phyloP scores from a whole-genome alignment of 1,284 basidiomycete genomes.

The Ganoderma resinaceum region DNA sequence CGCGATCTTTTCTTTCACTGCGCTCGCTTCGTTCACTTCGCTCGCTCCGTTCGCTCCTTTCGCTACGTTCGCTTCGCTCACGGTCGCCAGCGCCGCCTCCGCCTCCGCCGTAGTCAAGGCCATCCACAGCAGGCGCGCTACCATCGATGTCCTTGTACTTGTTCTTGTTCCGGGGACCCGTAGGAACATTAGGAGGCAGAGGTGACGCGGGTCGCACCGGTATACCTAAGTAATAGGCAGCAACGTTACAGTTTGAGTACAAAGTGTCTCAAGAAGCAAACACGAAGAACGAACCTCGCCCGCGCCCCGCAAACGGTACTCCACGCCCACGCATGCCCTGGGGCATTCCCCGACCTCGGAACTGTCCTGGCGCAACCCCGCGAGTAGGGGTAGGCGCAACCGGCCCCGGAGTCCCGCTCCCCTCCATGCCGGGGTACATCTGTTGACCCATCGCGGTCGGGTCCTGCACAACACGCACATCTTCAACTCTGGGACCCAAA shows the following conservation, averaged over 20 bases:
- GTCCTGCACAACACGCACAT: slow-evolving; percentile 38
- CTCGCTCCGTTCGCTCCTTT: slow-evolving; percentile 20
- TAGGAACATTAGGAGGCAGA: slow-evolving; percentile 82
- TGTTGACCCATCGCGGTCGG: slow-evolving; percentile 53
- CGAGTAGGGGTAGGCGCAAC: slow-evolving; percentile 41
- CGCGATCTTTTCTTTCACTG: slow-evolving; percentile 28
- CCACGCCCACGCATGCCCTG: slow-evolving; percentile 41
- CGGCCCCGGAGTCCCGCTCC: slow-evolving; percentile 45
- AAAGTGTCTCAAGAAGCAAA: slow-evolving; percentile 29
- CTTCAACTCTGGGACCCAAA: slow-evolving; percentile 29
- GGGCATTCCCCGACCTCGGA: slow-evolving; percentile 61
- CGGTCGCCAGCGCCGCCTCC: slow-evolving; percentile 42
- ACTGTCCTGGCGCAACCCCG: slow-evolving; percentile 57
- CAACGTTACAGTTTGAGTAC: background rate
- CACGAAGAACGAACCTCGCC: slow-evolving; percentile 43
- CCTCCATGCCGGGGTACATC: slow-evolving; percentile 64
- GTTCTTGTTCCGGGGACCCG: slow-evolving; percentile 84
- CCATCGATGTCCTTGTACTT: slow-evolving; percentile 88
- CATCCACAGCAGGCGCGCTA: slow-evolving; percentile 80
- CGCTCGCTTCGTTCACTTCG: slow-evolving; percentile 20
- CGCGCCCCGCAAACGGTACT: slow-evolving; percentile 43
- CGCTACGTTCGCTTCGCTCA: slow-evolving; percentile 46
- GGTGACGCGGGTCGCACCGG: slow-evolving; percentile 80
- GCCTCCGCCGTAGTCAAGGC: slow-evolving; percentile 82
- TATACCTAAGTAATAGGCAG: slow-evolving; percentile 23